Percentiles rank a stretch among this genome's conserved stretches.
These are phyloP conservation scores for Colletotrichum echinochloae DNA, from an alignment of 2,329 filamentous ascomycete species.

Conservation along the genomic window DNA sequence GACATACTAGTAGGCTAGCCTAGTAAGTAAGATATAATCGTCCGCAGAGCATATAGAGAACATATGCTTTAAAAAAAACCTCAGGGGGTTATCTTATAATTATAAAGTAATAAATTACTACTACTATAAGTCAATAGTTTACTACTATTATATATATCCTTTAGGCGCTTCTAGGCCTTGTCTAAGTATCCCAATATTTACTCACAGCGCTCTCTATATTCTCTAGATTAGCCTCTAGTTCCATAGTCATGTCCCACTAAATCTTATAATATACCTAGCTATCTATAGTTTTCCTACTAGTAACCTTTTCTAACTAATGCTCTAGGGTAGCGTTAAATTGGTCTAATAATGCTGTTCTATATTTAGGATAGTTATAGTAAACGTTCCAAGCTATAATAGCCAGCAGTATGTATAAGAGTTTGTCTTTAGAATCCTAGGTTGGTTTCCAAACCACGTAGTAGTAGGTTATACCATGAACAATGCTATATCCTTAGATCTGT, in stretches of 20 bases:
- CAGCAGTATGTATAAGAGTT: constrained; percentile 6
- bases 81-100: no score
- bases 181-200: neutral
- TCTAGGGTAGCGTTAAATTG: neutral
- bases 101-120: neutral
- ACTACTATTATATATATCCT: neutral
- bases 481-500: neutral
- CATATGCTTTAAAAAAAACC: no score
- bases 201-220: neutral
- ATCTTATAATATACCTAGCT: constrained; percentile 2
- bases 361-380: neutral
- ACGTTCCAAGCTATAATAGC: constrained; percentile 3
- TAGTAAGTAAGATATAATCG: no score
- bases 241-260: neutral
- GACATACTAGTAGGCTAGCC: no score
- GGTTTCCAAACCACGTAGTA: constrained; percentile 10
- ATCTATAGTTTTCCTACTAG: neutral
- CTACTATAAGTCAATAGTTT: no score
- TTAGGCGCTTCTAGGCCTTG: neutral
- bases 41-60: no score
- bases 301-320: constrained; percentile 9
- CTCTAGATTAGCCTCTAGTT: constrained; percentile 12
- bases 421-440: constrained; percentile 4
- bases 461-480: neutral
- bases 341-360: neutral